Percentiles rank a stretch among this genome's conserved stretches.
Evolutionary conservation across 192 early-diverging fungal genomes (phyloP).

Genomic region (Oehlia diaphana): DNA sequence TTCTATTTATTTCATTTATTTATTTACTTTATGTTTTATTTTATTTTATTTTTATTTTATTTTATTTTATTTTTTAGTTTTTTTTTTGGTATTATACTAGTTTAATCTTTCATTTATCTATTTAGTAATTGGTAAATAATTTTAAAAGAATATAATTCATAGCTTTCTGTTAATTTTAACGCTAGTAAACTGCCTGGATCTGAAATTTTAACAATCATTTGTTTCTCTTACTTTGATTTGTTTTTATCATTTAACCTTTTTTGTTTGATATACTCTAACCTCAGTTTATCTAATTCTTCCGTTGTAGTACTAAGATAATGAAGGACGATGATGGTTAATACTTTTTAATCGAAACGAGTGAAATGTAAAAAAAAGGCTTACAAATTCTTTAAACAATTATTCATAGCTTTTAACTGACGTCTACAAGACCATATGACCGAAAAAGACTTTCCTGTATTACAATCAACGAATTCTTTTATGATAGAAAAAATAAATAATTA

Average conservation of each 20-base stretch:
- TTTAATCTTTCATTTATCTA: no score
- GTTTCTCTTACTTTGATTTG: background rate
- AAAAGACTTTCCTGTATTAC: background rate
- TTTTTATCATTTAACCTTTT: background rate
- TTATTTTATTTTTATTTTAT: no score
- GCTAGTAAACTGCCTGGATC: no score
- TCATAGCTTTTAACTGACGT: background rate
- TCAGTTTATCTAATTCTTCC: constrained; percentile 15
- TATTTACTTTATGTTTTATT: no score
- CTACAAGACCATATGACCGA: constrained; percentile 1
- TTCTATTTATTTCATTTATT: no score
- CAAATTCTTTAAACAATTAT: constrained; percentile 2
- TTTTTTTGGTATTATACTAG: no score
- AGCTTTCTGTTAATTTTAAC: no score
- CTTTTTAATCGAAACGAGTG: background rate
- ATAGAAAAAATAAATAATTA: background rate
- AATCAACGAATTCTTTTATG: constrained; percentile 1
- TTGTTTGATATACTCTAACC: background rate
- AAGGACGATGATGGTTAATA: background rate
- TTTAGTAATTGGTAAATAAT: no score
- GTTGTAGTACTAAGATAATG: background rate
- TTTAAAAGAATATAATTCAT: no score
- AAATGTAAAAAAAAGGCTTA: background rate
- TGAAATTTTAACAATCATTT: no score
- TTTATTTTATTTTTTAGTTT: no score